phyloP scores from a whole-genome alignment of 345 rosid genomes.

The Euphorbia tirucalli region DNA sequence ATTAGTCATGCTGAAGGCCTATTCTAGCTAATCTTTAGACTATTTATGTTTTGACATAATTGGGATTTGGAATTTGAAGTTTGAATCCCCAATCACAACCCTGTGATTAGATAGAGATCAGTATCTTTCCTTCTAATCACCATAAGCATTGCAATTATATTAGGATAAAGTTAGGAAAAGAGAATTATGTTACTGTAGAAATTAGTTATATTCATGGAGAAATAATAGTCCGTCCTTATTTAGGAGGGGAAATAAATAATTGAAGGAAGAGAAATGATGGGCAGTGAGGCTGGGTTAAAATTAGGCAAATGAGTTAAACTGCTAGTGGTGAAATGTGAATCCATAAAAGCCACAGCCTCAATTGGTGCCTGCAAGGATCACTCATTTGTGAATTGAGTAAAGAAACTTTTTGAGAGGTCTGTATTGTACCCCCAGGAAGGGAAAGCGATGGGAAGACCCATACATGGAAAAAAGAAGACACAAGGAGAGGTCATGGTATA shows the following conservation, averaged over 20 bases:
- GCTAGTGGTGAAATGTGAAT: not conserved
- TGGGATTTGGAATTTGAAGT: not conserved
- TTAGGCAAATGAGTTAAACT: not conserved
- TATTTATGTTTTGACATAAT: not conserved
- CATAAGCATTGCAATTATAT: not conserved
- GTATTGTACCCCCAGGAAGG: not conserved
- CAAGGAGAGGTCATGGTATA: constrained; percentile 18
- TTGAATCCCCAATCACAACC: not conserved
- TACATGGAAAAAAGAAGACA: not conserved
- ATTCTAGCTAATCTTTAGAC: not conserved
- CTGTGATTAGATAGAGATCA: not conserved
- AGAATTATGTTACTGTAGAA: not conserved
- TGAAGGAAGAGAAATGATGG: not conserved
- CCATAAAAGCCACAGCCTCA: not conserved
- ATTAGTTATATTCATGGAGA: not conserved
- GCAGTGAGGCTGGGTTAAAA: not conserved
- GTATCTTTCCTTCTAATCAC: not conserved
- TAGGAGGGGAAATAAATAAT: not conserved
- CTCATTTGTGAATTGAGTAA: not conserved
- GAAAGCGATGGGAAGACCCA: constrained; percentile 12
- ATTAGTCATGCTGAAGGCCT: not conserved
- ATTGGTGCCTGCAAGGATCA: not conserved
- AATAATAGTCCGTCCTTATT: not conserved
- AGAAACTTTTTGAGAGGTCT: not conserved
- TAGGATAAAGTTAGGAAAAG: not conserved